phyloP scores from a whole-genome alignment of 73 alveolate genomes.

The Symbiodinium natans region DNA sequence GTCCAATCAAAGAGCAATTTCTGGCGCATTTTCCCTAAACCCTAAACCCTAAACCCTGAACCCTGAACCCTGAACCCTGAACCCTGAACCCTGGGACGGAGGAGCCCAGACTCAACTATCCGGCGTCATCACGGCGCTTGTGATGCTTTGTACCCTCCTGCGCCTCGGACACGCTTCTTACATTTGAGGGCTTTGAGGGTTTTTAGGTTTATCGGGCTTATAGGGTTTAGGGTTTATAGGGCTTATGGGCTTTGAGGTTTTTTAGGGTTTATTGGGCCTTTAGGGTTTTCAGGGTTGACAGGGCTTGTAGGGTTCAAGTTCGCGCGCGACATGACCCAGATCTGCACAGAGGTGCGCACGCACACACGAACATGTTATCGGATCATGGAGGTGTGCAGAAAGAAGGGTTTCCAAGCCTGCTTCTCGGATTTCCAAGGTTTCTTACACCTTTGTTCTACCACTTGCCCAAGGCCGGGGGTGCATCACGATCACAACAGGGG shows the following conservation, averaged over 20 bases:
- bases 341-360: too few relatives aligned
- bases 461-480: slow-evolving; percentile 42
- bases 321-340: neutral
- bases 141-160: neutral
- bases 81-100: too few relatives aligned
- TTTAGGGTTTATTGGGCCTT: neutral
- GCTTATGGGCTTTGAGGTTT: neutral
- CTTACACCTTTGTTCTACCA: slow-evolving; percentile 33
- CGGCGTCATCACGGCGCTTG: slow-evolving; percentile 64
- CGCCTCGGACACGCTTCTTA: neutral
- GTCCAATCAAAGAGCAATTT: too few relatives aligned
- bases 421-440: too few relatives aligned
- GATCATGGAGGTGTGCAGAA: too few relatives aligned
- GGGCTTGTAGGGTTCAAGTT: neutral
- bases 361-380: too few relatives aligned
- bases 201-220: neutral
- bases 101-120: slow-evolving; percentile 46
- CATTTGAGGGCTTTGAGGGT: neutral
- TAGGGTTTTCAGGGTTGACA: neutral
- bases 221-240: too few relatives aligned
- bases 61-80: too few relatives aligned
- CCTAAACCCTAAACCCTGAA: too few relatives aligned
- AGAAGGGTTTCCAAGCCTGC: too few relatives aligned
- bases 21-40: too few relatives aligned
- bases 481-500: too few relatives aligned